Evolutionary conservation across 169 alveolate genomes (phyloP), one percentile per base, ranked within the genome.

Genomic region (Plasmodium berghei): DNA sequence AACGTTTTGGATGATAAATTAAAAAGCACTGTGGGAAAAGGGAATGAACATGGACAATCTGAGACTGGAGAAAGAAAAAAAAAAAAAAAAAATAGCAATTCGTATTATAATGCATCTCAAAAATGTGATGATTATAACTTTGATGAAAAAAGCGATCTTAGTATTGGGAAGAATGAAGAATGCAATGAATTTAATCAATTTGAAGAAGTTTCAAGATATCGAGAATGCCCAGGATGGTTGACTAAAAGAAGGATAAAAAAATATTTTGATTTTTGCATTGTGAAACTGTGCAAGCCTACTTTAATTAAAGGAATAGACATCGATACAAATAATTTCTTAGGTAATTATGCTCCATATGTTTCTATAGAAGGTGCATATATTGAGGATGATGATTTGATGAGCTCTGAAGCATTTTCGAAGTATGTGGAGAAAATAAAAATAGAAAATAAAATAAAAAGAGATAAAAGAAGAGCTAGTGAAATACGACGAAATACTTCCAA

Each of bases 271-370:
- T 91, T 86, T 45, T 87, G 93, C 45, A 48, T 91, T 24, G 80
- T 91, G 16, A 74, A 88, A 67, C 69, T 91, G 18, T 74, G 93
- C 28, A 66, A 77, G 16, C 92, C 93, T 10, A 88, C 92, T n/a
- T 56, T 75, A 55, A 85, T 91, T 26, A 69, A 85, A 63, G 94
- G 94, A 2, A 74, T 91, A 18, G 93, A 87, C 58, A 73, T 91
- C 9, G 91, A 72, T 73, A 91, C 94, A 22, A 59, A 87, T 64
- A 48, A 85, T 52, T 91, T 91, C 26, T 73, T 92, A 64, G 94
- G 94, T 9, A 91, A 91, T 66, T 69, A 85, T 85, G 92, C 94
- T 3, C 94, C 94, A 22, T 75, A 87, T 75, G 86, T 87, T 66
- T 74, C 90, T 75, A 87, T 87, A 49, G 92, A 87, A 73, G 92